Conservation (phyloP, 208 protist species). For the Leptomonas pyrrhocoris region DNA sequence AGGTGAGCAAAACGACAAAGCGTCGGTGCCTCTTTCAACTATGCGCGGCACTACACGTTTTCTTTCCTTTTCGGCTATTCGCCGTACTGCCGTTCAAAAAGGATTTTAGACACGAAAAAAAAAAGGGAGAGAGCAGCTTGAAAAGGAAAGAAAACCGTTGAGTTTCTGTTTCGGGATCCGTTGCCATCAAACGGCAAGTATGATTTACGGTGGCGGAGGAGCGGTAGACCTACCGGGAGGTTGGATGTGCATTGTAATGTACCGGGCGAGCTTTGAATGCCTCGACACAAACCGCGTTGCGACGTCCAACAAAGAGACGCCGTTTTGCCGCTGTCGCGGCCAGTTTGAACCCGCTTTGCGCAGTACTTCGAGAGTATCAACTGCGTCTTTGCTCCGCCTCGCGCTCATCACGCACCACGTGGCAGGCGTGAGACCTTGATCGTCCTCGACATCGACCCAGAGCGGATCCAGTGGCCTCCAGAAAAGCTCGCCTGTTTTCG, state of each 20-base stretch:
- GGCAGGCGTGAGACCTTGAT: slow-evolving; percentile 43
- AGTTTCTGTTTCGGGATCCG: neutral
- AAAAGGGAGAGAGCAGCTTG: slow-evolving; percentile 3
- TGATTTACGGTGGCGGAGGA: neutral
- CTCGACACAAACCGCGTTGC: slow-evolving; percentile 23
- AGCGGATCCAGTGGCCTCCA: slow-evolving; percentile 23
- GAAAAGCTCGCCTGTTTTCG: neutral
- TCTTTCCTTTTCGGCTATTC: neutral
- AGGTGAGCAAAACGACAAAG: neutral
- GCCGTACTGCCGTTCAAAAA: neutral
- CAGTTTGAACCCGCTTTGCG: slow-evolving; percentile 49
- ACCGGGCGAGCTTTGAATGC: slow-evolving; percentile 32
- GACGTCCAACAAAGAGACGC: slow-evolving; percentile 33
- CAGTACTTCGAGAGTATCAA: slow-evolving; percentile 43
- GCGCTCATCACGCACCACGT: slow-evolving; percentile 56
- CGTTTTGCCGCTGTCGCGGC: slow-evolving; percentile 27
- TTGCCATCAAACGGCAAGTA: neutral
- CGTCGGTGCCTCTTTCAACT: too few species aligned
- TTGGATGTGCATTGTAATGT: slow-evolving; percentile 15
- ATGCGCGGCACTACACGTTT: neutral
- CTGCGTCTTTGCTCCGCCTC: slow-evolving; percentile 6
- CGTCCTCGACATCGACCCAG: slow-evolving; percentile 50
- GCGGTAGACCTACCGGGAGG: neutral
- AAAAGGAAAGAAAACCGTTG: slow-evolving; percentile 7
- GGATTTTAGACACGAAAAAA: neutral